These are phyloP conservation scores for Monascus ruber DNA, from an alignment of 2,329 filamentous ascomycete genomes.

Conservation along the genomic window DNA sequence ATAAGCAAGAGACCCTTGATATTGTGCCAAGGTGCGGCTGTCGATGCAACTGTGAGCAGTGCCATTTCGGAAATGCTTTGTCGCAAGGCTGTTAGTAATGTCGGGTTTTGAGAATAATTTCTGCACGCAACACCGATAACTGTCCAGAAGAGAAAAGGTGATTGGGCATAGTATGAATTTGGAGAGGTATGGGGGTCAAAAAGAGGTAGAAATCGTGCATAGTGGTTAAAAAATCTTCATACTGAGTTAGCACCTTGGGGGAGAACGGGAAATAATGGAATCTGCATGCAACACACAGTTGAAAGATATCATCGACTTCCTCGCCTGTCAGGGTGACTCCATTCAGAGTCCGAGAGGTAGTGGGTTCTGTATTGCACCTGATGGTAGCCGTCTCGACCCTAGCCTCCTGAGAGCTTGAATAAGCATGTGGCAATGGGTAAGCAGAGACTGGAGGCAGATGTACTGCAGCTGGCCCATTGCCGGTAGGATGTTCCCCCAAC, in stretches of 20 bases:
- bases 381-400: slow-evolving; percentile 3
- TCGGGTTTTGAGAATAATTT: slow-evolving; percentile 28
- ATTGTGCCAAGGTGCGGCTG: slow-evolving; percentile 19
- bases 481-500: slow-evolving; percentile 13
- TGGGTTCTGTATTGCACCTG: slow-evolving; percentile 7
- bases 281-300: slow-evolving; percentile 14
- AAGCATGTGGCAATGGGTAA: slow-evolving; percentile 11
- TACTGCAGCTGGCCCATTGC: slow-evolving; percentile 7
- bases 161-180: slow-evolving; percentile 65
- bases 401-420: slow-evolving; percentile 7
- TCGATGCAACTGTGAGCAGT: slow-evolving; percentile 21
- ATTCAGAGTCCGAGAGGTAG: slow-evolving; percentile 19
- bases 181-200: slow-evolving; percentile 44
- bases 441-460: slow-evolving; percentile 8
- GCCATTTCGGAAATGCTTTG: slow-evolving; percentile 26
- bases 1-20: slow-evolving; percentile 28
- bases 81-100: slow-evolving; percentile 23
- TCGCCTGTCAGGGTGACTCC: slow-evolving; percentile 16
- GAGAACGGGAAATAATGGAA: not conserved
- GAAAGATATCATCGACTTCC: slow-evolving; percentile 30
- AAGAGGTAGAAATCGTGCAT: slow-evolving; percentile 28
- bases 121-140: slow-evolving; percentile 33
- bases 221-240: slow-evolving; percentile 26
- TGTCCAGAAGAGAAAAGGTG: slow-evolving; percentile 76
- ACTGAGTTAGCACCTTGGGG: not conserved